Evolutionary conservation across 2,329 filamentous ascomycete species (phyloP).

Genomic region (Fusarium luffae): DNA sequence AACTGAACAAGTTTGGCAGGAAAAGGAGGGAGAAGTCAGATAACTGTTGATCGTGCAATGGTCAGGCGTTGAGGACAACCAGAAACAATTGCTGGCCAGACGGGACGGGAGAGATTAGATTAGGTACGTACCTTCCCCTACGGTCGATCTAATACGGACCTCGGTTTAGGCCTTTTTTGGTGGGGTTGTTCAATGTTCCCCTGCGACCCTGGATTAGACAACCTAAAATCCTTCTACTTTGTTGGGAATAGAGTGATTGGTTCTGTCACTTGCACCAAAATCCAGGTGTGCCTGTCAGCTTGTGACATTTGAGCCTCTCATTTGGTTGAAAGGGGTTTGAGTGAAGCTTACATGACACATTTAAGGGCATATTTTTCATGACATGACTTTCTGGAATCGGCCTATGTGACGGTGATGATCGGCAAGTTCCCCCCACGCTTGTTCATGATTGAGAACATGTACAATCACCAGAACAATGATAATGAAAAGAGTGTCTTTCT

Average conservation of each 20-base stretch:
- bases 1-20: slow-evolving; percentile 9
- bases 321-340: not conserved
- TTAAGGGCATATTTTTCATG: not conserved
- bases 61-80: slow-evolving; percentile 28
- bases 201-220: slow-evolving; percentile 1
- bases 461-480: not conserved
- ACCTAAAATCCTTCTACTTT: not conserved
- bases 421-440: not conserved
- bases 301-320: slow-evolving; percentile 5
- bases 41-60: slow-evolving; percentile 1
- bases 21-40: not conserved
- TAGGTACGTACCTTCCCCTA: slow-evolving; percentile 18
- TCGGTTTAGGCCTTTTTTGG: slow-evolving; percentile 19
- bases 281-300: slow-evolving; percentile 12
- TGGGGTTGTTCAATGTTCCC: slow-evolving; percentile 6
- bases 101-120: slow-evolving; percentile 16
- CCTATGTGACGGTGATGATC: not conserved
- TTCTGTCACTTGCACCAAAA: not conserved
- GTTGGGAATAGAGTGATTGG: slow-evolving; percentile 13
- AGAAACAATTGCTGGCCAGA: slow-evolving; percentile 18
- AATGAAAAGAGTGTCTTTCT: not conserved
- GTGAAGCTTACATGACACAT: not conserved
- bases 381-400: not conserved
- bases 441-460: not conserved
- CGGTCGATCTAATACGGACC: slow-evolving; percentile 1